phyloP scores from a whole-genome alignment of 2,329 filamentous ascomycete genomes.

The Pseudocercospora cruenta region DNA sequence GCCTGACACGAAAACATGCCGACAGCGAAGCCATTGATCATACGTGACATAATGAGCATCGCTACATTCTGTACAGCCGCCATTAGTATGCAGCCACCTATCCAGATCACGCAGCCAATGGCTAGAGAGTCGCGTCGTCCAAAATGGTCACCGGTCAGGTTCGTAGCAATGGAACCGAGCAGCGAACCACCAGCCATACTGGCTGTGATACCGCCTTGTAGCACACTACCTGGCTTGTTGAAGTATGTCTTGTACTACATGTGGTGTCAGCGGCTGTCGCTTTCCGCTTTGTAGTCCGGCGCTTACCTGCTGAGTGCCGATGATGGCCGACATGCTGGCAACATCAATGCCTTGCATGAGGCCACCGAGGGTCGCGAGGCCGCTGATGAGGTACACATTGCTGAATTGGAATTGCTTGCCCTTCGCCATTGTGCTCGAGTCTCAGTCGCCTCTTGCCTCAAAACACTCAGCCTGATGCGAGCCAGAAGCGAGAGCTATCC shows the following conservation, averaged over 20 bases:
- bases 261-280: neutral
- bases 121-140: constrained; percentile 15
- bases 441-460: no score
- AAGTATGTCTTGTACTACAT: constrained; percentile 21
- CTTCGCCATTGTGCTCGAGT: constrained; percentile 8
- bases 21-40: constrained; percentile 20
- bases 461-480: no score
- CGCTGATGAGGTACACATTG: constrained; percentile 20
- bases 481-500: no score
- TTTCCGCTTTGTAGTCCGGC: neutral
- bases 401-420: constrained; percentile 6
- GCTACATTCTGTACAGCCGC: constrained; percentile 16
- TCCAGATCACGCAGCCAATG: constrained; percentile 18
- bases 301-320: constrained; percentile 18
- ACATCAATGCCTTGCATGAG: constrained; percentile 21
- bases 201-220: constrained; percentile 21
- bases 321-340: constrained; percentile 17
- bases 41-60: constrained; percentile 11
- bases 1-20: constrained; percentile 20
- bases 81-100: constrained; percentile 17
- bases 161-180: constrained; percentile 15
- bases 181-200: constrained; percentile 18
- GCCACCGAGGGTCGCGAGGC: constrained; percentile 18
- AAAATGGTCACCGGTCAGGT: constrained; percentile 16
- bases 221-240: constrained; percentile 9